A percentile compares a stretch with the other conserved stretches of the same genome.
Conservation (phyloP, 2,329 filamentous ascomycete species). For the Colletotrichum salicis region DNA sequence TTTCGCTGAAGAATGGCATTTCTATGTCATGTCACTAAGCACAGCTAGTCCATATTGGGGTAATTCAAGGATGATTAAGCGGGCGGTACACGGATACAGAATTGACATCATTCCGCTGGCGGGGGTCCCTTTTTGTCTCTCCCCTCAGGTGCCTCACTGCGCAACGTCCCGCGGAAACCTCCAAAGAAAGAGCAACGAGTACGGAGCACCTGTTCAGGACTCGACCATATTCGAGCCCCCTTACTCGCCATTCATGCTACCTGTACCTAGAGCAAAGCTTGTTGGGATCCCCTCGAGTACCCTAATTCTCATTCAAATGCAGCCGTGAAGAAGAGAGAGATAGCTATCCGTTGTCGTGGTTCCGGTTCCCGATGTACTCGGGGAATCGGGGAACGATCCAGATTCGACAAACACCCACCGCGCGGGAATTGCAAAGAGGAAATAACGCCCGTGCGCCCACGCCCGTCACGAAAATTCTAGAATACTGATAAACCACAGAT, state of each 20-base stretch:
- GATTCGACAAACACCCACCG: not conserved
- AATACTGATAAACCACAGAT: not conserved
- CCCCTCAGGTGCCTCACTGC: too few relatives aligned
- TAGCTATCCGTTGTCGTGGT: not conserved
- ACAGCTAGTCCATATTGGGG: not conserved
- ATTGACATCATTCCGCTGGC: slow-evolving; percentile 23
- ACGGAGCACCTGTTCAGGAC: not conserved
- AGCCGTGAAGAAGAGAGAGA: too few relatives aligned
- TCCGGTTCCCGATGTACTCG: not conserved
- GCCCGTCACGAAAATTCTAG: slow-evolving; percentile 21
- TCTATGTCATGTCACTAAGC: not conserved
- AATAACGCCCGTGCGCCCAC: not conserved
- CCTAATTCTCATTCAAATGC: not conserved
- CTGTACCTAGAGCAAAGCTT: not conserved
- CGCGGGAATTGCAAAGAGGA: not conserved
- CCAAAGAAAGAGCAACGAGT: not conserved
- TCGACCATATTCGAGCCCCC: not conserved
- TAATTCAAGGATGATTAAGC: slow-evolving; percentile 8
- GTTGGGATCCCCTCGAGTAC: not conserved
- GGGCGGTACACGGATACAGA: not conserved
- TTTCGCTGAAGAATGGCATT: slow-evolving; percentile 12
- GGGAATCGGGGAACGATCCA: not conserved
- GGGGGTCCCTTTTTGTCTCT: slow-evolving; percentile 3
- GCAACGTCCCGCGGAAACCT: not conserved
- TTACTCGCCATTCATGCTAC: slow-evolving; percentile 1